A percentile compares a stretch with the other conserved stretches of the same genome.
Conservation (phyloP, 768 basidiomycete species). For the Boletus patriciae region DNA sequence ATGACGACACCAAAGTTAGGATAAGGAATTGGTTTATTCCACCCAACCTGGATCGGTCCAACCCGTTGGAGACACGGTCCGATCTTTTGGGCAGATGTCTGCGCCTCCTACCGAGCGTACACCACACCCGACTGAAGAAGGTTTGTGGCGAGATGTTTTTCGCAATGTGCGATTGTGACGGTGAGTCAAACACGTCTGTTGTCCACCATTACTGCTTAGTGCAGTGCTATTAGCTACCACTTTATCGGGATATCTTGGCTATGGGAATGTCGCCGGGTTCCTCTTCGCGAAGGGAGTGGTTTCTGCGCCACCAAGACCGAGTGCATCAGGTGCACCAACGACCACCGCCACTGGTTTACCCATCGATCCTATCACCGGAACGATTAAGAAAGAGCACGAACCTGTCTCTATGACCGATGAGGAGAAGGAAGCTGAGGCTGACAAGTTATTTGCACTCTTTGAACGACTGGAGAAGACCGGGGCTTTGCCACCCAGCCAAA, state of each 20-base stretch:
- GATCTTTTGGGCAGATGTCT: constrained; percentile 80
- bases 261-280: constrained; percentile 95
- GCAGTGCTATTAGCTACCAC: constrained; percentile 50
- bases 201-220: neutral
- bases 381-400: constrained; percentile 43
- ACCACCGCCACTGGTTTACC: constrained; percentile 40
- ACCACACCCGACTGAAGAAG: constrained; percentile 70
- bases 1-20: constrained; percentile 54
- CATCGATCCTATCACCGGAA: constrained; percentile 90
- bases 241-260: constrained; percentile 80
- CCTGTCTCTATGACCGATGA: constrained; percentile 81
- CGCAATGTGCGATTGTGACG: constrained; percentile 77
- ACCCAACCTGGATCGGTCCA: constrained; percentile 73
- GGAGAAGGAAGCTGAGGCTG: constrained; percentile 93
- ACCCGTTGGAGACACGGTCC: constrained; percentile 67
- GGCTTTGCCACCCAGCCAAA: constrained; percentile 59
- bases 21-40: constrained; percentile 75
- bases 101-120: constrained; percentile 71
- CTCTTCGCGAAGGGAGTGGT: constrained; percentile 89
- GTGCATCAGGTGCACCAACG: constrained; percentile 34
- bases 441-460: constrained; percentile 88
- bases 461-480: constrained; percentile 83
- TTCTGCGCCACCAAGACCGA: constrained; percentile 47
- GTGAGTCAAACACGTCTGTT: constrained; percentile 33
- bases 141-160: constrained; percentile 86